Base-by-base conservation (phyloP, 192 early-diverging fungal species). In the Dissophora ornata region DNA sequence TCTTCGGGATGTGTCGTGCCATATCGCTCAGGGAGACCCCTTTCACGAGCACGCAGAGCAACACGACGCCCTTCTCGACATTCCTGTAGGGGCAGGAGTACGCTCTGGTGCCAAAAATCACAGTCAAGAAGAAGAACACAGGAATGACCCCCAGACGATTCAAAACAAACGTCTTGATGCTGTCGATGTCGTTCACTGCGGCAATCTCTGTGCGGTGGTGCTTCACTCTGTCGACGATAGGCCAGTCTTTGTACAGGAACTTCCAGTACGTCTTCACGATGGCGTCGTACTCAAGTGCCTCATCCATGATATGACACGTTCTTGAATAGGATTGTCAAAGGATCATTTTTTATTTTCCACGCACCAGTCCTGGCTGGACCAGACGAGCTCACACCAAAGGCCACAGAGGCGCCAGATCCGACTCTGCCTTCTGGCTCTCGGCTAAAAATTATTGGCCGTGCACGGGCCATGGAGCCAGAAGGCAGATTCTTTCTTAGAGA, bases 191-290 rank as follows among this genome's bases (percentile, higher is more conserved):
- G 26, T 42, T 45, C 42, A 59, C 42, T 11, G 22, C 57, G 12
- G 40, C 42, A 42, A 59, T 59, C 57, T 59, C 57, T 46, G 57
- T 59, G 42, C 57, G 57, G 28, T 56, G 54, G 40, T 38, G 34
- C 33, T 41, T 56, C 33, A 38, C 36, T 56, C 34, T 56, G 33
- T 56, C 34, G 32, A 56, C 40, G 34, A 45, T 45, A 18, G 57
- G 57, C 57, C 57, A 59, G 25, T 59, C 57, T 16, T 59, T 29
- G 22, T 59, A 24, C 44, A 59, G 24, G 42, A 59, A 59, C 57
- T 59, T 59, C 44, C 57, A 59, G 13, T 53, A n/a, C 9, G 8
- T 29, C 51, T 53, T 5, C 15, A 53, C 51, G 28, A 53, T 25
- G 51, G 26, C 26, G 12, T 25, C 29, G 28, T 53, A 33, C 19